Percentiles rank a stretch among this genome's conserved stretches.
These are phyloP conservation scores for Suhomyces taliae DNA, from an alignment of 1,139 yeast genomes.

Conservation along the genomic window DNA sequence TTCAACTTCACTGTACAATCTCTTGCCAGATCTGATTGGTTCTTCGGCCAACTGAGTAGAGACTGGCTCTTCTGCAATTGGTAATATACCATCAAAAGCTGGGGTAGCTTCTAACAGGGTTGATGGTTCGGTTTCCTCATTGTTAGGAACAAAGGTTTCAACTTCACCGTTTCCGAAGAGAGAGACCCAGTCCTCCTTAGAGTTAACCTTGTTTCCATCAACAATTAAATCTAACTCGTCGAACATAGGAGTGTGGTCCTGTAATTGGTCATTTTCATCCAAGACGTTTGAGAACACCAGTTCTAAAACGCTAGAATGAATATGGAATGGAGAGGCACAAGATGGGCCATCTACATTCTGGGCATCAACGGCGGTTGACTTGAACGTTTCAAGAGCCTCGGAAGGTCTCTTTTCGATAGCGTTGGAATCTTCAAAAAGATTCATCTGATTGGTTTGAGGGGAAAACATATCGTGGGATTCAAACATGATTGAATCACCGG, in stretches of 20 bases:
- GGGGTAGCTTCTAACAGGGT: neutral
- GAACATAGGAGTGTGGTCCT: conserved; percentile 65
- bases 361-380: conserved; percentile 10
- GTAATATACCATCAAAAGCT: neutral
- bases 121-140: conserved; percentile 4
- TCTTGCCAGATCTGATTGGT: conserved; percentile 17
- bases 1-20: conserved; percentile 33
- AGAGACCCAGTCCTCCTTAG: conserved; percentile 62
- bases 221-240: conserved; percentile 51
- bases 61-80: conserved; percentile 1
- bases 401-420: conserved; percentile 14
- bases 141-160: conserved; percentile 10
- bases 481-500: conserved; percentile 30
- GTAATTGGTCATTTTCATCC: conserved; percentile 36
- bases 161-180: conserved; percentile 51
- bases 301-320: conserved; percentile 61
- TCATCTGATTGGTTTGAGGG: conserved; percentile 11
- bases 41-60: conserved; percentile 5
- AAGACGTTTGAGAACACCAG: conserved; percentile 57
- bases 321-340: conserved; percentile 43
- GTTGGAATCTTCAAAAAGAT: conserved; percentile 10
- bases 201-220: conserved; percentile 48
- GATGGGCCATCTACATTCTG: conserved; percentile 8
- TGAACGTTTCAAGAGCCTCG: conserved; percentile 19
- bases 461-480: conserved; percentile 27